Evolutionary conservation across 2,329 filamentous ascomycete genomes (phyloP), one percentile per base, ranked within the genome.

Genomic region (Drechslerella dactyloides): DNA sequence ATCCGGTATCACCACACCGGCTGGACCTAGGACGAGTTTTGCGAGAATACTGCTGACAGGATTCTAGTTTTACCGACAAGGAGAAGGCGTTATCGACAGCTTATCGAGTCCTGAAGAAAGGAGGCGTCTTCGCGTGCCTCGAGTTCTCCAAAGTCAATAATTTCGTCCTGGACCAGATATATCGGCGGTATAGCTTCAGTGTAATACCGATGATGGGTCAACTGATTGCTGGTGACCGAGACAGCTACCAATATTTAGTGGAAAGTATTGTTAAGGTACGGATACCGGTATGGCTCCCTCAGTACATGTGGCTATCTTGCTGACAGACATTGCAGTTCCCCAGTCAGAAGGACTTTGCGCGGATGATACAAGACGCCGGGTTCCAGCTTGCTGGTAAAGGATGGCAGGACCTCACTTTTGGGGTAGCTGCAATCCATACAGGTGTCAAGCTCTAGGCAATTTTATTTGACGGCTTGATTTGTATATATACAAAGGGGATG

Each of bases 221-320:
- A 81, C 79, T 99, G 72, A 93, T 99, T 15, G 93, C 94, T 1
- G 91, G 91, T 5, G 96, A 99, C 79, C 84, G 93, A 64, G 93
- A 96, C 78, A 96, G 91, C 79, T 99, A 99, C 80, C 94, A 99
- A 83, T 99, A 99, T 81, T 84, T 99, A 8, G 94, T 99, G 8
- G 94, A 99, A 84, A 97, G 93, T 80, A 99, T 99, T 80, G 93
- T 97, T 81, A 84, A 86, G 63, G 69, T 61, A 56, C n/a, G 46
- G n/a, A n/a, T 42, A 53, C 23, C n/a, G 42, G 2, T 3, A 8
- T 15, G n/a, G 30, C 8, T 40, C 42, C 33, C 5, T 37, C 33
- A 17, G n/a, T n/a, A 59, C 7, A 33, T n/a, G 1, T 7, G 30
- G 1, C 23, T 27, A 11, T 24, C 24, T 19, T 17, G 40, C 51